Evolutionary conservation across 2,329 filamentous ascomycete species (phyloP).

Genomic region (Monilinia fructicola): DNA sequence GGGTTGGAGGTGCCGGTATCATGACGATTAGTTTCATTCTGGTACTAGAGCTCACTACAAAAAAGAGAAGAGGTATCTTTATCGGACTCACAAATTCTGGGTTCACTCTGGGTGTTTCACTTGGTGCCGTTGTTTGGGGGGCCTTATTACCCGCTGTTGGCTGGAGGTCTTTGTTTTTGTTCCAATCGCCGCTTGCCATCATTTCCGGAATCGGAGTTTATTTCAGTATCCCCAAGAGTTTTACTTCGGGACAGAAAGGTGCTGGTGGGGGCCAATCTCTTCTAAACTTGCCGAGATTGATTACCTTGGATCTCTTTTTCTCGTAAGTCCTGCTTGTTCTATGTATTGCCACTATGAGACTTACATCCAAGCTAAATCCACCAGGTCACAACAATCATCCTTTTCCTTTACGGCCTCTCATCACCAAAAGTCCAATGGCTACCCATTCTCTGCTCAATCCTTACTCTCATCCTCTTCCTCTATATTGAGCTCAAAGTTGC

Average conservation of each 20-base stretch:
- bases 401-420: slow-evolving; percentile 70
- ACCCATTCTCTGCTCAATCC: slow-evolving; percentile 60
- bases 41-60: slow-evolving; percentile 69
- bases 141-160: slow-evolving; percentile 62
- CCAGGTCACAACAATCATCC: slow-evolving; percentile 63
- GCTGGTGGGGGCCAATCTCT: slow-evolving; percentile 43
- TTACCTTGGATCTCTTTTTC: slow-evolving; percentile 67
- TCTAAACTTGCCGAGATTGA: slow-evolving; percentile 67
- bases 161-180: slow-evolving; percentile 73
- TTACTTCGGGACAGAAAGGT: slow-evolving; percentile 41
- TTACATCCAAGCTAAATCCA: slow-evolving; percentile 27
- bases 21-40: slow-evolving; percentile 74
- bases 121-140: slow-evolving; percentile 70
- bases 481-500: slow-evolving; percentile 64
- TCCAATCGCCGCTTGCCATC: slow-evolving; percentile 65
- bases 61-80: slow-evolving; percentile 67
- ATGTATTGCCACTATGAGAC: neutral
- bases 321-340: slow-evolving; percentile 50
- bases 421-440: slow-evolving; percentile 59
- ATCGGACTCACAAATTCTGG: slow-evolving; percentile 73
- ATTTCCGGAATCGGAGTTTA: slow-evolving; percentile 62
- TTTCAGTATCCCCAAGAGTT: slow-evolving; percentile 59
- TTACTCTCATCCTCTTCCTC: slow-evolving; percentile 54
- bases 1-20: slow-evolving; percentile 68
- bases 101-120: slow-evolving; percentile 68